Conservation (phyloP, 2,329 filamentous ascomycete genomes). For the Xylariaceae sp. region DNA sequence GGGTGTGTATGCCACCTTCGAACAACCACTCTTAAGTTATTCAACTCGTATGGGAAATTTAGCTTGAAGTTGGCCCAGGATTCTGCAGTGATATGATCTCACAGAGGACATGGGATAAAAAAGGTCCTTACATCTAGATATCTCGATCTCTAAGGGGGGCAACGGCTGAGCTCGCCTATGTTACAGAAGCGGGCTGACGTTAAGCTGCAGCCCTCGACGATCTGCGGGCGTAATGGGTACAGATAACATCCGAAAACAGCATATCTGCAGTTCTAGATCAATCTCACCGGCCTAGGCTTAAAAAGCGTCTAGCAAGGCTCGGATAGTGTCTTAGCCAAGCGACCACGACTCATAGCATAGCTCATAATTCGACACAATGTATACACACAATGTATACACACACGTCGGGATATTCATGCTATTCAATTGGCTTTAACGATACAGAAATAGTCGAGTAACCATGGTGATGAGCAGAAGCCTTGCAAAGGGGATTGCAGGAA, state of each 20-base stretch:
- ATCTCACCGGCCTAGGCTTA: neutral
- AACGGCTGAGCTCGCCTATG: neutral
- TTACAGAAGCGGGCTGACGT: neutral
- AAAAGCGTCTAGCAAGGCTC: neutral
- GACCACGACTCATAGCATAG: too few relatives aligned
- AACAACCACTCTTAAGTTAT: too few relatives aligned
- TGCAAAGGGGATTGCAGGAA: too few relatives aligned
- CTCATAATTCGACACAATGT: neutral
- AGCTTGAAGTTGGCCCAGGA: too few relatives aligned
- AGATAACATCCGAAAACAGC: neutral
- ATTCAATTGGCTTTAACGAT: too few relatives aligned
- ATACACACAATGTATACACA: too few relatives aligned
- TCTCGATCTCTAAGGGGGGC: neutral
- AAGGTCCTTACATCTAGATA: neutral
- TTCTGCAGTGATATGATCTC: neutral
- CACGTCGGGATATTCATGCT: too few relatives aligned
- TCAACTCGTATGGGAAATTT: too few relatives aligned
- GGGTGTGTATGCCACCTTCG: too few relatives aligned
- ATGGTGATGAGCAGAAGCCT: too few relatives aligned
- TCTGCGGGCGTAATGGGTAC: neutral
- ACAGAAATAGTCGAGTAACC: too few relatives aligned
- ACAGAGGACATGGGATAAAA: neutral
- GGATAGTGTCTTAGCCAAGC: neutral
- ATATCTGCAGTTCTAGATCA: neutral
- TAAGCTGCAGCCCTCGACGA: neutral